A percentile compares a stretch with the other conserved stretches of the same genome.
These are phyloP conservation scores for Fraxinus americana DNA, from an alignment of 257 asterid genomes.

Conservation along the genomic window DNA sequence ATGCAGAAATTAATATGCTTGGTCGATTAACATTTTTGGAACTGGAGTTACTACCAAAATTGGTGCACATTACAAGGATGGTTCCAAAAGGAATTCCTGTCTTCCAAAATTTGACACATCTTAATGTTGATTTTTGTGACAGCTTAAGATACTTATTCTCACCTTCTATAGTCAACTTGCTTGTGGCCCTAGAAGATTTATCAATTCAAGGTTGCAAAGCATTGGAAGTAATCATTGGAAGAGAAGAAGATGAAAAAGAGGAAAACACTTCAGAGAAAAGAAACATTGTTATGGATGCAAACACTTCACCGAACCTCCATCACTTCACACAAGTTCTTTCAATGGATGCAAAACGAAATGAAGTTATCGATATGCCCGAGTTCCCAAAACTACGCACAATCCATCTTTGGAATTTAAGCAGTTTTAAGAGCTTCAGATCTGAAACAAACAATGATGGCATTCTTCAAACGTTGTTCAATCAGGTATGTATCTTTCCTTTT, in stretches of 20 bases:
- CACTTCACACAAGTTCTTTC: neutral
- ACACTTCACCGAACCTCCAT: no score
- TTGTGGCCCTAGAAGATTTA: slow-evolving; percentile 1
- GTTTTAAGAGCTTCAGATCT: no score
- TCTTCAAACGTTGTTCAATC: no score
- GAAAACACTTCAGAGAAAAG: no score
- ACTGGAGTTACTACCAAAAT: neutral
- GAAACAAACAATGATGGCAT: no score
- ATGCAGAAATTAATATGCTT: no score
- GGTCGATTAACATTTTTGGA: neutral
- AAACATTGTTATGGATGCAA: no score
- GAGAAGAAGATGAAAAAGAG: neutral
- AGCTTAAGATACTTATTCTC: neutral
- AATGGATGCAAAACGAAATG: neutral
- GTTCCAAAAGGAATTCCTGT: slow-evolving; percentile 3
- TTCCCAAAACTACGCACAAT: neutral
- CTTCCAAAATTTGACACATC: neutral
- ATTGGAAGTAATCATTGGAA: slow-evolving; percentile 13
- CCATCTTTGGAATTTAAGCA: rapidly evolving
- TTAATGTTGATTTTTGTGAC: neutral
- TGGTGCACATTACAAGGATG: slow-evolving; percentile 6
- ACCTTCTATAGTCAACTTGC: slow-evolving; percentile 5
- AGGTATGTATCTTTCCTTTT: no score
- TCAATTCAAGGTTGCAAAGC: neutral
- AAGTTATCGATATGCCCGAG: neutral